phyloP scores from a whole-genome alignment of 352 stramenopile genomes.

The Phytopythium ostracodes region DNA sequence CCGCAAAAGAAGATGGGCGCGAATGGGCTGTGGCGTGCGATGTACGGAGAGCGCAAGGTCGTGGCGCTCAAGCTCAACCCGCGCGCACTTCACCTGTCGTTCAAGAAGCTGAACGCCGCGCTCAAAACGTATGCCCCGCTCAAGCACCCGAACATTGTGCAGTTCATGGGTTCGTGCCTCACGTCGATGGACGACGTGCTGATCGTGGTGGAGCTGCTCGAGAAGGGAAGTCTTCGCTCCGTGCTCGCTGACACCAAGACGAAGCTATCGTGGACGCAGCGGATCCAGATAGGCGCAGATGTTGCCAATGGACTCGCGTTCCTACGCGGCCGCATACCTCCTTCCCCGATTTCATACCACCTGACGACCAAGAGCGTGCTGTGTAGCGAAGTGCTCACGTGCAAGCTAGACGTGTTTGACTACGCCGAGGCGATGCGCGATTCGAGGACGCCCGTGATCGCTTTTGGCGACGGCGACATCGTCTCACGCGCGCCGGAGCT shows the following conservation, averaged over 20 bases:
- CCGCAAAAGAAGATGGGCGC: conserved; percentile 50
- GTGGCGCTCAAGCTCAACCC: conserved; percentile 53
- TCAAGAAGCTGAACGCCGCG: conserved; percentile 41
- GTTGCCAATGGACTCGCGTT: conserved; percentile 49
- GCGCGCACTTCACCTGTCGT: conserved; percentile 26
- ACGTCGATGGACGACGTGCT: conserved; percentile 55
- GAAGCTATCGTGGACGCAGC: conserved; percentile 47
- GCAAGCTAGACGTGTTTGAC: conserved; percentile 78
- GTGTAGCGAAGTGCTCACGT: conserved; percentile 46
- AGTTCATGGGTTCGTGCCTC: conserved; percentile 59
- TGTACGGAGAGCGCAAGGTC: conserved; percentile 40
- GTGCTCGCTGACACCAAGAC: conserved; percentile 44
- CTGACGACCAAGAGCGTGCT: conserved; percentile 61
- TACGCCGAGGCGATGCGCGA: conserved; percentile 49
- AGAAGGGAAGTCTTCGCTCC: conserved; percentile 56
- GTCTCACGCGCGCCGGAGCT: conserved; percentile 51
- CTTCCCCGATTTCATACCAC: conserved; percentile 35
- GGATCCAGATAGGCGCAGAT: conserved; percentile 46
- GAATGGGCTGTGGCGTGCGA: conserved; percentile 47
- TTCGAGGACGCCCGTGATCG: conserved; percentile 31
- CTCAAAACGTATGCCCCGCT: conserved; percentile 52
- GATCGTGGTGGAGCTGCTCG: conserved; percentile 75
- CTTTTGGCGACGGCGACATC: conserved; percentile 58
- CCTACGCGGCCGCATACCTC: conserved; percentile 31
- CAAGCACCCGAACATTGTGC: conserved; percentile 61